Evolutionary conservation across 2,329 filamentous ascomycete genomes (phyloP).

Genomic region (Alternaria metachromatica): DNA sequence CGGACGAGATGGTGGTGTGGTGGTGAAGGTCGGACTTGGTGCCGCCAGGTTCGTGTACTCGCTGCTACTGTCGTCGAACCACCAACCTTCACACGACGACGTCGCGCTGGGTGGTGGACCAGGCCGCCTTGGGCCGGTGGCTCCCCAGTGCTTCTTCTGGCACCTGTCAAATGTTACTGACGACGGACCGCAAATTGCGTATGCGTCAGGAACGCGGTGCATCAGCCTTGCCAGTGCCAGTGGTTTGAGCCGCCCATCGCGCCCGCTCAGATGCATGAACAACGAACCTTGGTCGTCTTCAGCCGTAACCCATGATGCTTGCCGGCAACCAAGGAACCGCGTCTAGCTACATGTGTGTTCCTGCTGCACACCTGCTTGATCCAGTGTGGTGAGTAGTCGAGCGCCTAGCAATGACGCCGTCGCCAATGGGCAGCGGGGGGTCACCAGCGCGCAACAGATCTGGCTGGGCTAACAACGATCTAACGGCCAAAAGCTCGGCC

Average conservation of each 20-base stretch:
- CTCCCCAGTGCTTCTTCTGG: constrained; percentile 34
- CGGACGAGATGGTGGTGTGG: constrained; percentile 23
- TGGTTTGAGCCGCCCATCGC: constrained; percentile 46
- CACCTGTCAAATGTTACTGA: constrained; percentile 41
- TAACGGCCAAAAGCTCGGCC: constrained; percentile 49
- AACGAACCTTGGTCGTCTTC: constrained; percentile 27
- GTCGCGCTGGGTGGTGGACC: neutral
- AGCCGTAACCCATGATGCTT: constrained; percentile 22
- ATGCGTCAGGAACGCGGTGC: constrained; percentile 52
- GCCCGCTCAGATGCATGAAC: constrained; percentile 43
- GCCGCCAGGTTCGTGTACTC: constrained; percentile 32
- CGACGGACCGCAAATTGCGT: constrained; percentile 50
- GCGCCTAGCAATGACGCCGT: constrained; percentile 35
- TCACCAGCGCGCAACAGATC: constrained; percentile 43
- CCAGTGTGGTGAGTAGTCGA: constrained; percentile 35
- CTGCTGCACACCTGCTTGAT: constrained; percentile 47
- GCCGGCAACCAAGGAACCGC: constrained; percentile 29
- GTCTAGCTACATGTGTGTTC: constrained; percentile 33
- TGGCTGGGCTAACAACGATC: constrained; percentile 38
- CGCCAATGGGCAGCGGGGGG: constrained; percentile 29
- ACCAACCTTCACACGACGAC: constrained; percentile 15
- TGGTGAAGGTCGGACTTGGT: constrained; percentile 30
- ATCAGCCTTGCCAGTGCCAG: constrained; percentile 45
- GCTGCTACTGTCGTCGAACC: constrained; percentile 41
- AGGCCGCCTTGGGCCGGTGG: constrained; percentile 22